Conservation (phyloP, 306 rosid genomes). For the Crataegus laevigata region DNA sequence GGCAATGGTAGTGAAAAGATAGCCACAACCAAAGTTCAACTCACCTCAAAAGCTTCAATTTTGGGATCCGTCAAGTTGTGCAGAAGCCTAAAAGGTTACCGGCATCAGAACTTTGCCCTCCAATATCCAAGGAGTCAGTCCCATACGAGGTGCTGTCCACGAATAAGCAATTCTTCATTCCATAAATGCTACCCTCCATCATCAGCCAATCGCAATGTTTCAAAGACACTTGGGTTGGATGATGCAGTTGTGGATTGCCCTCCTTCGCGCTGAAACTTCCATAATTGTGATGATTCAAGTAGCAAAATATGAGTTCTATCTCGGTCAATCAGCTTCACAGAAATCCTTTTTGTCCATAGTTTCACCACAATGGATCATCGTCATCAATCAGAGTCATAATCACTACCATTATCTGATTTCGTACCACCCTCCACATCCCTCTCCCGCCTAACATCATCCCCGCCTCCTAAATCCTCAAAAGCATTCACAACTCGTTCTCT, state of each 20-base stretch:
- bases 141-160: neutral
- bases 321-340: constrained; percentile 2
- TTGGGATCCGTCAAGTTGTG: neutral
- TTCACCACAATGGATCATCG: constrained; percentile 26
- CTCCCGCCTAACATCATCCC: constrained; percentile 6
- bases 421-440: constrained; percentile 30
- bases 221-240: neutral
- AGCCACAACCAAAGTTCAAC: neutral
- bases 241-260: neutral
- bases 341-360: constrained; percentile 19
- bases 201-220: neutral
- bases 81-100: neutral
- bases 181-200: neutral
- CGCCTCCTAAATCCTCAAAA: constrained; percentile 25
- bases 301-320: neutral
- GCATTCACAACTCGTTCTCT: constrained; percentile 37
- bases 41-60: constrained; percentile 9
- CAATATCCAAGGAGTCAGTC: neutral
- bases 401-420: constrained; percentile 27
- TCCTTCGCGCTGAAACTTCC: neutral
- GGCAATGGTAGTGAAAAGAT: neutral
- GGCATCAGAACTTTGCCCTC: neutral
- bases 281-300: neutral
- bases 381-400: constrained; percentile 41
- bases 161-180: neutral